Evolutionary conservation across 495 filamentous ascomycete species (phyloP).

Genomic region (Penicilliopsis zonata): DNA sequence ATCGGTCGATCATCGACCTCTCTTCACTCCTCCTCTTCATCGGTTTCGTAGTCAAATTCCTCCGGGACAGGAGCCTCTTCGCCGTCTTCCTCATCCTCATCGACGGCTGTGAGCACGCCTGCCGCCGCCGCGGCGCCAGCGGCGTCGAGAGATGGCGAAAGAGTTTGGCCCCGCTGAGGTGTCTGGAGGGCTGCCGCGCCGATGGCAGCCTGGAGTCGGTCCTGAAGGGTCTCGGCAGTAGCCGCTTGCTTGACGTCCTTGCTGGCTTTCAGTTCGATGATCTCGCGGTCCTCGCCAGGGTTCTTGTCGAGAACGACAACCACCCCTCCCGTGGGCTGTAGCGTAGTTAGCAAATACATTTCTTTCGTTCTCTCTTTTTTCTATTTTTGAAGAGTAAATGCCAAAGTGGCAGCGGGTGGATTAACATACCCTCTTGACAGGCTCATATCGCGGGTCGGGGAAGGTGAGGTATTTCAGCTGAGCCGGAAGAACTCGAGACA

Average conservation of each 20-base stretch:
- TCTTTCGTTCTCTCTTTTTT: no score
- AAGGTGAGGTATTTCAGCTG: slow-evolving; percentile 95
- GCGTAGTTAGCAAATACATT: slow-evolving; percentile 27
- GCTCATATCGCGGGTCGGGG: slow-evolving; percentile 72
- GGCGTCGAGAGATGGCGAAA: slow-evolving; percentile 3
- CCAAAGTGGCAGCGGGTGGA: slow-evolving; percentile 2
- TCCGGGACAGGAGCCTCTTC: slow-evolving; percentile 70
- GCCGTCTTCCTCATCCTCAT: slow-evolving; percentile 73
- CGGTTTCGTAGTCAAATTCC: slow-evolving; percentile 80
- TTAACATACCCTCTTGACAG: slow-evolving; percentile 78
- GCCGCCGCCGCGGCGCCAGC: slow-evolving; percentile 14
- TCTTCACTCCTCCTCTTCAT: slow-evolving; percentile 51
- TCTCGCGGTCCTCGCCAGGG: slow-evolving; percentile 61
- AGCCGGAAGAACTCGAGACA: slow-evolving; percentile 84
- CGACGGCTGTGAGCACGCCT: slow-evolving; percentile 67
- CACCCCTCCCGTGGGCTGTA: slow-evolving; percentile 83
- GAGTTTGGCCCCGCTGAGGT: slow-evolving; percentile 24
- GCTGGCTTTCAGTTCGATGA: slow-evolving; percentile 79
- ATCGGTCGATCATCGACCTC: neutral
- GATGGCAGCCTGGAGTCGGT: slow-evolving; percentile 30
- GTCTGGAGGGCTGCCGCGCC: slow-evolving; percentile 24
- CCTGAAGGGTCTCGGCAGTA: slow-evolving; percentile 30
- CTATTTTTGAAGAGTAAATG: slow-evolving; percentile 1
- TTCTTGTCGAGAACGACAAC: slow-evolving; percentile 80
- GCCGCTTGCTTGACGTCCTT: slow-evolving; percentile 60